Percentiles rank a stretch among this genome's conserved stretches.
Conservation (phyloP, 164 flowering plant genomes). For the Kalanchoe fedtschenkoi region DNA sequence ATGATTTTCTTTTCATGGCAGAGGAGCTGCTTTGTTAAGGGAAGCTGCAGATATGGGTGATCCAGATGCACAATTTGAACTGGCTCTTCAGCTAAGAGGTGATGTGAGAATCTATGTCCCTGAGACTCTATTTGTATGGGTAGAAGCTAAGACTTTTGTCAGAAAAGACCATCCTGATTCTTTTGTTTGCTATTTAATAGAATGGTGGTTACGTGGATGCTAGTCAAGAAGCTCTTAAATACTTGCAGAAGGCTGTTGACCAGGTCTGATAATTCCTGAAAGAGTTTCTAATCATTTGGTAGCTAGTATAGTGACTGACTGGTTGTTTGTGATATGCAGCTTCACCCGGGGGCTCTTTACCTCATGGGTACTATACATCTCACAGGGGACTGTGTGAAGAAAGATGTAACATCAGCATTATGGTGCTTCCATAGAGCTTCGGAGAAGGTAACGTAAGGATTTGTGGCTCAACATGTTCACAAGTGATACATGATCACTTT, state of each 20-base stretch:
- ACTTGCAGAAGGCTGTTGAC: conserved; percentile 86
- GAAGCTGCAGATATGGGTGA: conserved; percentile 98
- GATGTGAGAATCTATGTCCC: conserved; percentile 38
- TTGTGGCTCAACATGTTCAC: neutral
- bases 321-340: conserved; percentile 29
- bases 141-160: neutral
- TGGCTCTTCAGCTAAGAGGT: conserved; percentile 66
- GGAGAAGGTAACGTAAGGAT: conserved; percentile 79
- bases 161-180: neutral
- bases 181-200: conserved; percentile 21
- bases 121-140: neutral
- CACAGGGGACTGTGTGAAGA: conserved; percentile 85
- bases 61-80: conserved; percentile 79
- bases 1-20: conserved; percentile 13
- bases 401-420: conserved; percentile 67
- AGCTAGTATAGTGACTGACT: conserved; percentile 3
- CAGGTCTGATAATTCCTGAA: conserved; percentile 41
- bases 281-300: neutral
- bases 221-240: conserved; percentile 82
- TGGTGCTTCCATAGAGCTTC: conserved; percentile 98
- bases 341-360: conserved; percentile 93
- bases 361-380: conserved; percentile 79
- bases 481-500: neutral
- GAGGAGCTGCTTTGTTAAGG: conserved; percentile 91
- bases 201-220: conserved; percentile 51